Evolutionary conservation across 2,329 filamentous ascomycete genomes (phyloP).

Genomic region (Monosporascus ibericus): DNA sequence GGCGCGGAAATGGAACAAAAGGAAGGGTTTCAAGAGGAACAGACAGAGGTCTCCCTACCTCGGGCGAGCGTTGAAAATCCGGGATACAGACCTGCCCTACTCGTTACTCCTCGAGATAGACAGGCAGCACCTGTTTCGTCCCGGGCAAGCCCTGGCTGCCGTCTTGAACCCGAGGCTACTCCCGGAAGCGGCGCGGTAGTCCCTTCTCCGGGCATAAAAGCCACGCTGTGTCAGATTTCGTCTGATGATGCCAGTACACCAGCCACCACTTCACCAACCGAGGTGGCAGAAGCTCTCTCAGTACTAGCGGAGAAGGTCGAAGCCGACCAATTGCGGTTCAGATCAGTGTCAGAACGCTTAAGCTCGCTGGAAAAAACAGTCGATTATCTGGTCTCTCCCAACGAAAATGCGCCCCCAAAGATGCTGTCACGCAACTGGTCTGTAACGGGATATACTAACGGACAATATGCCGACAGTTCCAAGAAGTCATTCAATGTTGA

Average conservation of each 20-base stretch:
- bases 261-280: no score
- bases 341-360: neutral
- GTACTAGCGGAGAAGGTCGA: neutral
- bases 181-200: no score
- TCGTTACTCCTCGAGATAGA: neutral
- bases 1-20: no score
- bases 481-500: conserved; percentile 90
- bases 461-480: conserved; percentile 28
- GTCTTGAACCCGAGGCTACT: neutral
- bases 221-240: no score
- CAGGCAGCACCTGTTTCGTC: neutral
- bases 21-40: neutral
- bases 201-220: no score
- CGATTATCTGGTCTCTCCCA: neutral
- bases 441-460: conserved; percentile 18
- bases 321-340: neutral
- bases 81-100: neutral
- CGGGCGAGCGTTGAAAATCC: no score
- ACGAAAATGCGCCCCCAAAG: neutral
- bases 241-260: no score
- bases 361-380: neutral
- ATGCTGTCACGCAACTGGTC: neutral
- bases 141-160: conserved; percentile 2
- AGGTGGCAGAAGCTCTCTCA: neutral
- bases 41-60: no score